Evolutionary conservation across 352 stramenopile genomes (phyloP), one percentile per base, ranked within the genome.

Genomic region (Pythium plurisporium): DNA sequence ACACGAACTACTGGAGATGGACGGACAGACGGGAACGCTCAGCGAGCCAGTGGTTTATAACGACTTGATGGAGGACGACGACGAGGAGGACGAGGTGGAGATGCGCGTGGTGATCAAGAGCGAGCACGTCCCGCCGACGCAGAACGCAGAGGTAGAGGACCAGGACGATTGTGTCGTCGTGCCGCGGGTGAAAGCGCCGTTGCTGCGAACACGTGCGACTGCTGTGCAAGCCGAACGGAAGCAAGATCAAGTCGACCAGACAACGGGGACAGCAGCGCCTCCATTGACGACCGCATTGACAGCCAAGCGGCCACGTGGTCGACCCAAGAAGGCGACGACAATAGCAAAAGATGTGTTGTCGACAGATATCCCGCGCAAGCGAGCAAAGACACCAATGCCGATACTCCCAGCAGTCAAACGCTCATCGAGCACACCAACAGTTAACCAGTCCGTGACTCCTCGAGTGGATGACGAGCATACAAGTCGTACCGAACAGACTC

Each of bases 121-220:
- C 29, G 45, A 52, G 45, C 30, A 5, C 11, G 29, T 23, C 12
- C 25, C 22, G 19, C 23, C 19, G 43, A n/a, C n/a, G n/a, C n/a
- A 37, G 17, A n/a, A 37, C 14, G 43, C n/a, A 7, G 30, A 31
- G 20, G 22, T 25, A 4, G 22, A 14, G 2, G 48, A 51, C n/a
- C 25, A 51, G 8, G 19, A 19, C 15, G 44, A 51, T 20, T 34
- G 22, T 9, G 44, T 27, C 14, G 27, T 27, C 14, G n/a, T 27
- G 17, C 44, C 22, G 23, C 34, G 48, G 17, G 15, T 33, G 23
- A 42, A 31, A 22, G 30, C 4, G 17, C 43, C 53, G 43, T 25
- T 61, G 43, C 34, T 61, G 30, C 42, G 53, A 22, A 61, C 53
- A 26, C 45, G 46, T 25, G 23, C 23, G n/a, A 48, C 53, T 38